Percentiles rank a stretch among this genome's conserved stretches.
Conservation (phyloP, 441 rosid species). For the Adansonia madagascariensis region DNA sequence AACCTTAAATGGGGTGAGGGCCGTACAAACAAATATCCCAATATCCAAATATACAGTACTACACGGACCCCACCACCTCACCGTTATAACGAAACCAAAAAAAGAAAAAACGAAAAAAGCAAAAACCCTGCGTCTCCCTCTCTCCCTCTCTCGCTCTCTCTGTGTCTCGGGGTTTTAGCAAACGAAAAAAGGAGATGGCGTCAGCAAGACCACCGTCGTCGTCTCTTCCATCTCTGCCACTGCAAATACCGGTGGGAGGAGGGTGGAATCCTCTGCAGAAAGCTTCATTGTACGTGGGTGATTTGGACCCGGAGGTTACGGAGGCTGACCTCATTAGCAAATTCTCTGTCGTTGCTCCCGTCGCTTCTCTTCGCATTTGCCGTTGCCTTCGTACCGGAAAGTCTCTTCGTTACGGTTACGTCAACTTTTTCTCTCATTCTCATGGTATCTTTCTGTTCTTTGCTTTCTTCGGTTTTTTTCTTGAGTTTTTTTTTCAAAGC, state of each 20-base stretch:
- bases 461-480: slow-evolving; percentile 5
- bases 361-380: slow-evolving; percentile 49
- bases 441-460: slow-evolving; percentile 34
- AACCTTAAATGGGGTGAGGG: background rate
- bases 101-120: background rate
- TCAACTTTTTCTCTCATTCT: slow-evolving; percentile 45
- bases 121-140: background rate
- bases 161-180: slow-evolving; percentile 15
- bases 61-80: background rate
- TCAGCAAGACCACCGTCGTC: slow-evolving; percentile 7
- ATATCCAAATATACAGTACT: background rate
- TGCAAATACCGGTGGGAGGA: slow-evolving; percentile 2
- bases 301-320: slow-evolving; percentile 48
- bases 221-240: background rate
- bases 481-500: background rate
- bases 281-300: slow-evolving; percentile 56
- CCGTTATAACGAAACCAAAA: slow-evolving; percentile 17
- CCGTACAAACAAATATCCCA: background rate
- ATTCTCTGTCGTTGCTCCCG: slow-evolving; percentile 34
- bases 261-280: slow-evolving; percentile 13
- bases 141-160: background rate
- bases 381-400: slow-evolving; percentile 39
- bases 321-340: slow-evolving; percentile 38
- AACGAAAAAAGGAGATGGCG: slow-evolving; percentile 11
- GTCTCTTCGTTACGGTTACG: slow-evolving; percentile 54